These are phyloP conservation scores for Achlya hypogyna DNA, from an alignment of 352 stramenopile species.

Conservation along the genomic window DNA sequence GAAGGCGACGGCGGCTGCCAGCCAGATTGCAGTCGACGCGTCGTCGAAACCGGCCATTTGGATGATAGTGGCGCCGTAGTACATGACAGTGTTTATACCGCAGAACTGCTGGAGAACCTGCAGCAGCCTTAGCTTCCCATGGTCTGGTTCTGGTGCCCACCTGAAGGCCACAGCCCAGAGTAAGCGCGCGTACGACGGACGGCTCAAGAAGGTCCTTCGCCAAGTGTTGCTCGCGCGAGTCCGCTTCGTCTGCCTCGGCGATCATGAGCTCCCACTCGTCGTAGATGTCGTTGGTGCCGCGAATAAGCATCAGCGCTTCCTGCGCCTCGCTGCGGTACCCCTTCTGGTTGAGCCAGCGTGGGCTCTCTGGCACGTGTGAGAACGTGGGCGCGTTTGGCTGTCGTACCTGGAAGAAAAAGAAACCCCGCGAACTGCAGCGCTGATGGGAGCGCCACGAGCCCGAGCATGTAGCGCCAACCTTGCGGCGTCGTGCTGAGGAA, in stretches of 20 bases:
- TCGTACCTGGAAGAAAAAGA: slow-evolving; percentile 17
- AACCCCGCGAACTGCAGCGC: slow-evolving; percentile 19
- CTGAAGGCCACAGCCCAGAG: slow-evolving; percentile 16
- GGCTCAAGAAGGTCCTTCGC: background rate
- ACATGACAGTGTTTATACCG: slow-evolving; percentile 24
- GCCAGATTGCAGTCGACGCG: slow-evolving; percentile 19
- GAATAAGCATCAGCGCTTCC: slow-evolving; percentile 37
- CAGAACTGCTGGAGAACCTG: slow-evolving; percentile 18
- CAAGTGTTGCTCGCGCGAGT: background rate
- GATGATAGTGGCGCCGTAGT: slow-evolving; percentile 19
- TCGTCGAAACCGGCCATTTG: slow-evolving; percentile 20
- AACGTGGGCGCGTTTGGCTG: background rate
- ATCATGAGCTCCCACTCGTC: slow-evolving; percentile 47
- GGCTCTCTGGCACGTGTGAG: slow-evolving; percentile 31
- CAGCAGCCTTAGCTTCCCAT: background rate
- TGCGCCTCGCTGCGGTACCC: slow-evolving; percentile 34
- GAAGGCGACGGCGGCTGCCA: slow-evolving; percentile 16
- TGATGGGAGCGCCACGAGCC: slow-evolving; percentile 15
- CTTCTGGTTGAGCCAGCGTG: slow-evolving; percentile 48
- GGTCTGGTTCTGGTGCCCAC: background rate
- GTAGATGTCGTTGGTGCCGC: slow-evolving; percentile 38
- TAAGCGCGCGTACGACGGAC: background rate
- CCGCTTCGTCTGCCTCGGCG: slow-evolving; percentile 23
- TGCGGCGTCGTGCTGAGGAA: slow-evolving; percentile 10
- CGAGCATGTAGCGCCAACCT: slow-evolving; percentile 24